Evolutionary conservation across 2,329 filamentous ascomycete genomes (phyloP), one percentile per base, ranked within the genome.

Genomic region (Paramyrothecium sp.): DNA sequence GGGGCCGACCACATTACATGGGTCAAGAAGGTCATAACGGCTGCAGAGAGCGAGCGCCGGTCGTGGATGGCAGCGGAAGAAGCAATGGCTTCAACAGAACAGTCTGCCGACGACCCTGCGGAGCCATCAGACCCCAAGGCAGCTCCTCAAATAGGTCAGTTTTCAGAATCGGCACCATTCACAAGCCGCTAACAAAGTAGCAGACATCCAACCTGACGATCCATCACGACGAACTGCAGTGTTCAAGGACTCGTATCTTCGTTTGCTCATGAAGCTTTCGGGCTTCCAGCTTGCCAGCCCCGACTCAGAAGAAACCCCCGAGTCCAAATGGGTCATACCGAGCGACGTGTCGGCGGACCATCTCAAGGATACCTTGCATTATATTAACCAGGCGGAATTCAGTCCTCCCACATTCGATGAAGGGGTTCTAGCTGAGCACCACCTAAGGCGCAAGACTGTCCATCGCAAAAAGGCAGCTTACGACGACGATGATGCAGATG

Each of bases 191-290:
- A 57, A 73, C 78, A 65, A 78, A 58, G 41, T 33, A 34, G 16
- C 65, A 89, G 85, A 75, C 56, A 75, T 92, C 54, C 82, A 81
- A 53, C 81, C 89, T 0, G 86, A 89, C 57, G 86, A 83, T 47
- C 85, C 90, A 50, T 80, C 84, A 52, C 85, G 87, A 46, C 86
- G 87, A 53, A 82, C 81, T 21, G 89, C 91, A 23, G 87, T 97
- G 74, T 96, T 96, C 78, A 96, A 92, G 69, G 96, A 98, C 72
- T 88, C 90, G 11, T 89, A 94, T 66, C 81, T 98, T 2, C 89
- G 93, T 34, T 85, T 98, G 2, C 82, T 99, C 3, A 89, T 98
- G 83, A 88, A 81, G 1, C 80, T 95, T 0, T 80, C 89, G 19
- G 90, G 90, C 1, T 84, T 96, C 60, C 81, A 89, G 65, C 81